phyloP scores from a whole-genome alignment of 495 filamentous ascomycete genomes.

The Elasticomyces elasticus region DNA sequence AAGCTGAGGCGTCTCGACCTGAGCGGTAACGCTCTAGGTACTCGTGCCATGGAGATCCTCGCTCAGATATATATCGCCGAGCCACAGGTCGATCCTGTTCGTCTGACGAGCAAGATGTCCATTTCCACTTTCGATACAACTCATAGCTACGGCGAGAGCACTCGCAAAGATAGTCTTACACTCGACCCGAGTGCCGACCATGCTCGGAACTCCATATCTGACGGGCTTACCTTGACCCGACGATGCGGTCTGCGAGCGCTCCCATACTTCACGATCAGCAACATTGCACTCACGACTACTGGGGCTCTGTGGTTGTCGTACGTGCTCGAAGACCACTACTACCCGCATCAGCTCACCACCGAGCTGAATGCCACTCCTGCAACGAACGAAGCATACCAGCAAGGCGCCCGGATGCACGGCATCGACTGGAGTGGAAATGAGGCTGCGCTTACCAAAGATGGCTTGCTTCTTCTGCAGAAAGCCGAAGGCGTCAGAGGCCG shows the following conservation, averaged over 20 bases:
- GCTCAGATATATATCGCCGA: conserved; percentile 37
- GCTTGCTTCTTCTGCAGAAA: conserved; percentile 14
- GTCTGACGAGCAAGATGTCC: neutral
- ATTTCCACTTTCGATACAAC: conserved; percentile 7
- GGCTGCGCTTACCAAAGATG: conserved; percentile 13
- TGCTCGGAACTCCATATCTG: conserved; percentile 16
- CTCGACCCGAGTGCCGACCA: neutral
- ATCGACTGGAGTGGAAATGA: conserved; percentile 21
- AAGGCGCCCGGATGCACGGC: conserved; percentile 10
- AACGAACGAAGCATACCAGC: conserved; percentile 7
- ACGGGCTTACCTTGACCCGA: conserved; percentile 26
- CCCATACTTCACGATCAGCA: conserved; percentile 36
- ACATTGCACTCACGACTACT: conserved; percentile 32
- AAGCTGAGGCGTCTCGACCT: conserved; percentile 39
- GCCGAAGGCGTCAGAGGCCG: conserved; percentile 15
- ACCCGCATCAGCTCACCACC: conserved; percentile 32
- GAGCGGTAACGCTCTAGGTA: conserved; percentile 34
- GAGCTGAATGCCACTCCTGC: conserved; percentile 11
- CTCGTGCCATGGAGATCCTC: conserved; percentile 37
- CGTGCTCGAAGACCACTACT: conserved; percentile 36
- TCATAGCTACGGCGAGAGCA: neutral
- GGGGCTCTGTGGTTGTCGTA: conserved; percentile 38
- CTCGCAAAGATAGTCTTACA: neutral
- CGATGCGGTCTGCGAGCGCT: conserved; percentile 40
- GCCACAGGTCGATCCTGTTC: conserved; percentile 13